Percentiles rank a stretch among this genome's conserved stretches.
These are phyloP conservation scores for Serpula lacrymans DNA, from an alignment of 768 basidiomycete genomes.

Conservation along the genomic window DNA sequence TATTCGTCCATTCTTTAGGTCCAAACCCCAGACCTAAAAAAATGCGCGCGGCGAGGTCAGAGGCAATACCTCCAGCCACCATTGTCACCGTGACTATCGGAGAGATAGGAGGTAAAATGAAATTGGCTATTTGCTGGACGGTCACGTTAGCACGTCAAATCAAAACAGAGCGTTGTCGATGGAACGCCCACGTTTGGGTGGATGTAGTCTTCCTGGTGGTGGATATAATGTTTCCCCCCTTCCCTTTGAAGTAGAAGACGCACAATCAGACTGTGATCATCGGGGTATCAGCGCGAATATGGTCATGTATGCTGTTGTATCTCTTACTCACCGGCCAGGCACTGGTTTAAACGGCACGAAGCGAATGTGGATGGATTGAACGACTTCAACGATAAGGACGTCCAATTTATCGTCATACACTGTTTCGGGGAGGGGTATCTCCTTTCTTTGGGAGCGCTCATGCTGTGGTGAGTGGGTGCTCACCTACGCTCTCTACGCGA, in stretches of 20 bases:
- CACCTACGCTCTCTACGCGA: conserved; percentile 41
- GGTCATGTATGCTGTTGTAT: background rate
- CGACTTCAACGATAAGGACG: conserved; percentile 46
- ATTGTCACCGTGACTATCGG: no score
- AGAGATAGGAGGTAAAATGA: no score
- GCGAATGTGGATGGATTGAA: conserved; percentile 53
- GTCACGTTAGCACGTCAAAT: no score
- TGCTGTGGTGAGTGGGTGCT: background rate
- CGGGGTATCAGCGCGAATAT: background rate
- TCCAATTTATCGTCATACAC: conserved; percentile 45
- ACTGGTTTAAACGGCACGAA: conserved; percentile 42
- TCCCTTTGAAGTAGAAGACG: conserved; percentile 49
- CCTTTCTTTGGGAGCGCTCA: no score
- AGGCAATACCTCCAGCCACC: no score
- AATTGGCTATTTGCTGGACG: no score
- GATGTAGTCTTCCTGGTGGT: conserved; percentile 56
- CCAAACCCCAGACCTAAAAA: no score
- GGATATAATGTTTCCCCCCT: conserved; percentile 41
- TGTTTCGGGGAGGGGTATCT: conserved; percentile 23
- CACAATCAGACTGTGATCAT: conserved; percentile 40
- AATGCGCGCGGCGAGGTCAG: no score
- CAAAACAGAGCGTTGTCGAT: no score
- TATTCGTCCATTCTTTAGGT: no score
- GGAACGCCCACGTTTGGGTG: conserved; percentile 53
- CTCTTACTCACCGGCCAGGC: conserved; percentile 39